Percentiles rank a stretch among this genome's conserved stretches.
These are phyloP conservation scores for Colletotrichum liaoningense DNA, from an alignment of 2,329 filamentous ascomycete genomes.

Conservation along the genomic window DNA sequence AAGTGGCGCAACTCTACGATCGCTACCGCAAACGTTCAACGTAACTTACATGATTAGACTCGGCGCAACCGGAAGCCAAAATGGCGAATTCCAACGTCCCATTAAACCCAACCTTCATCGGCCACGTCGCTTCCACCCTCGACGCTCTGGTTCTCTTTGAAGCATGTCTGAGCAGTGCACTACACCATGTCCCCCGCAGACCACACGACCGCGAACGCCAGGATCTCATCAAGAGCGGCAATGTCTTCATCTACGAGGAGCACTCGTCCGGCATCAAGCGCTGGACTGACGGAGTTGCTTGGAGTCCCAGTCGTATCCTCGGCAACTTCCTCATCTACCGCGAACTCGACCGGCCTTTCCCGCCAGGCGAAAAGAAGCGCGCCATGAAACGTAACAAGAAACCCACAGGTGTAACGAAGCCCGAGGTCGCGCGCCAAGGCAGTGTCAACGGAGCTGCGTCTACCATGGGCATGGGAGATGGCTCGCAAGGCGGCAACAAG, in stretches of 20 bases:
- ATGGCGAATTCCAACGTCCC: slow-evolving; percentile 48
- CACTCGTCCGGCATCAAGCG: slow-evolving; percentile 91
- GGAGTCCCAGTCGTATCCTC: slow-evolving; percentile 89
- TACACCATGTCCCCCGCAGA: slow-evolving; percentile 82
- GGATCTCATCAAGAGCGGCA: slow-evolving; percentile 83
- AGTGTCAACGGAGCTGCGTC: slow-evolving; percentile 13
- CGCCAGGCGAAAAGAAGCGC: slow-evolving; percentile 86
- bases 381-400: slow-evolving; percentile 77
- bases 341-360: slow-evolving; percentile 81
- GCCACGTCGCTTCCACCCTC: slow-evolving; percentile 74
- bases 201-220: slow-evolving; percentile 87
- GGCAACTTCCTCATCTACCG: slow-evolving; percentile 89
- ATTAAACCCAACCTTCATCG: slow-evolving; percentile 74
- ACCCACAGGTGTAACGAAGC: slow-evolving; percentile 48
- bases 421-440: slow-evolving; percentile 40
- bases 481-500: slow-evolving; percentile 18
- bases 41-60: slow-evolving; percentile 33
- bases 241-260: slow-evolving; percentile 93
- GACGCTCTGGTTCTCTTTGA: slow-evolving; percentile 87
- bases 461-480: slow-evolving; percentile 21
- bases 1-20: slow-evolving; percentile 28
- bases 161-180: slow-evolving; percentile 75
- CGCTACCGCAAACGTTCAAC: slow-evolving; percentile 9
- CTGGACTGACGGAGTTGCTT: slow-evolving; percentile 92
- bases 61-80: slow-evolving; percentile 30